phyloP scores from a whole-genome alignment of 2,329 filamentous ascomycete genomes.

The Cordyceps javanica region DNA sequence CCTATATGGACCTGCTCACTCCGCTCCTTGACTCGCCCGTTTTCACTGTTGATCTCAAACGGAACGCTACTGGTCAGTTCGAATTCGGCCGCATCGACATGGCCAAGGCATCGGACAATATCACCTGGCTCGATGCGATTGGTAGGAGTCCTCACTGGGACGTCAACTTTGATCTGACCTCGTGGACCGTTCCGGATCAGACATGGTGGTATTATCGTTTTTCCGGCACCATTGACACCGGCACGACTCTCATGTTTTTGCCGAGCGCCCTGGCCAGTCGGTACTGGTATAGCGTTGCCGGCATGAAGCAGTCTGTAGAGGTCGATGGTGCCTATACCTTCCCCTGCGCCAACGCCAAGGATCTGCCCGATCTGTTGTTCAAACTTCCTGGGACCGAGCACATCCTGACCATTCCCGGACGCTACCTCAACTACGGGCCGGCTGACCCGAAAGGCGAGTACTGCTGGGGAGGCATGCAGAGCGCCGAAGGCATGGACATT shows the following conservation, averaged over 20 bases:
- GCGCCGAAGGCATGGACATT: slow-evolving; percentile 36
- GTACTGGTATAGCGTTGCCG: slow-evolving; percentile 53
- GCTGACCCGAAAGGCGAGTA: slow-evolving; percentile 40
- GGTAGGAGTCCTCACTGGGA: slow-evolving; percentile 33
- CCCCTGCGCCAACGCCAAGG: slow-evolving; percentile 46
- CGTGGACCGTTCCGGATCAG: slow-evolving; percentile 38
- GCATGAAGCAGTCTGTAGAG: slow-evolving; percentile 41
- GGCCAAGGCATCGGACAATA: slow-evolving; percentile 30
- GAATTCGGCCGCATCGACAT: slow-evolving; percentile 45
- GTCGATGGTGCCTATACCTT: slow-evolving; percentile 47
- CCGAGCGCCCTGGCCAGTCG: slow-evolving; percentile 47
- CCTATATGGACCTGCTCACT: slow-evolving; percentile 39
- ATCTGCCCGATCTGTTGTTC: slow-evolving; percentile 52
- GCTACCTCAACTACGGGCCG: slow-evolving; percentile 49
- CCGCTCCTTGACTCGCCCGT: slow-evolving; percentile 34
- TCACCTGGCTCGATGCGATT: slow-evolving; percentile 36
- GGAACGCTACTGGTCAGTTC: slow-evolving; percentile 42
- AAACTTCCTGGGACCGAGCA: slow-evolving; percentile 44
- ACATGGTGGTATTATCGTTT: slow-evolving; percentile 42
- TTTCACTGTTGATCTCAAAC: slow-evolving; percentile 45
- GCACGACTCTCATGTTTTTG: slow-evolving; percentile 60
- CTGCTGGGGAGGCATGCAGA: slow-evolving; percentile 76
- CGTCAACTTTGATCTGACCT: slow-evolving; percentile 42
- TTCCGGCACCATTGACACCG: slow-evolving; percentile 60
- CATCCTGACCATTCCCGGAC: slow-evolving; percentile 47